Evolutionary conservation across 805 yeast genomes (phyloP).

Genomic region (Huiozyma sinensis): DNA sequence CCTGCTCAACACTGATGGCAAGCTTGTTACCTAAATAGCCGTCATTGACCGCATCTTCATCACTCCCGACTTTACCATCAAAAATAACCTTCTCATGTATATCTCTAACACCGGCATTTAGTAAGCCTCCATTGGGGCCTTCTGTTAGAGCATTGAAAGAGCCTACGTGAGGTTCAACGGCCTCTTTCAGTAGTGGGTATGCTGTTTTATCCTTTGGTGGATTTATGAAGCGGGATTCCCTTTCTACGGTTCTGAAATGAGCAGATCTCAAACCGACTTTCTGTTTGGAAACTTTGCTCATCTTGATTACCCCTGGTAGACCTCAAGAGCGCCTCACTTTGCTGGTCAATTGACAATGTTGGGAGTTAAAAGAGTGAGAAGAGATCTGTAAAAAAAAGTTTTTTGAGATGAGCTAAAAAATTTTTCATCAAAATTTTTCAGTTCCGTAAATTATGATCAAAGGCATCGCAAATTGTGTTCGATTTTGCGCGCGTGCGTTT

Average conservation of each 20-base stretch:
- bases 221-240: conserved; percentile 72
- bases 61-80: conserved; percentile 40
- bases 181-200: conserved; percentile 74
- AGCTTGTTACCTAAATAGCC: conserved; percentile 77
- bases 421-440: too few relatives aligned
- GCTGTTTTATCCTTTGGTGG: conserved; percentile 85
- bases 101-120: conserved; percentile 78
- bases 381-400: too few relatives aligned
- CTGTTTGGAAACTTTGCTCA: conserved; percentile 26
- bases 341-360: too few relatives aligned
- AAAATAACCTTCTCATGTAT: conserved; percentile 79
- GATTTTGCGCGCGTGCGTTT: too few relatives aligned
- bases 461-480: too few relatives aligned
- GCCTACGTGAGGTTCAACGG: conserved; percentile 90
- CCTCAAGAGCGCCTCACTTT: too few relatives aligned
- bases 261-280: conserved; percentile 30
- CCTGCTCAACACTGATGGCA: conserved; percentile 75
- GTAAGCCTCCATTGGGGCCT: conserved; percentile 74
- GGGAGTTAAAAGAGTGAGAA: too few relatives aligned
- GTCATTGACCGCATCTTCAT: conserved; percentile 18
- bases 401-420: too few relatives aligned
- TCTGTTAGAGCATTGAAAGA: conserved; percentile 93
- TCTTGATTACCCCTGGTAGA: conserved; percentile 2
- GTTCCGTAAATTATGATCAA: too few relatives aligned
- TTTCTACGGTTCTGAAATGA: conserved; percentile 60